Conservation (phyloP, 306 rosid species). For the Dicorynia guianensis region DNA sequence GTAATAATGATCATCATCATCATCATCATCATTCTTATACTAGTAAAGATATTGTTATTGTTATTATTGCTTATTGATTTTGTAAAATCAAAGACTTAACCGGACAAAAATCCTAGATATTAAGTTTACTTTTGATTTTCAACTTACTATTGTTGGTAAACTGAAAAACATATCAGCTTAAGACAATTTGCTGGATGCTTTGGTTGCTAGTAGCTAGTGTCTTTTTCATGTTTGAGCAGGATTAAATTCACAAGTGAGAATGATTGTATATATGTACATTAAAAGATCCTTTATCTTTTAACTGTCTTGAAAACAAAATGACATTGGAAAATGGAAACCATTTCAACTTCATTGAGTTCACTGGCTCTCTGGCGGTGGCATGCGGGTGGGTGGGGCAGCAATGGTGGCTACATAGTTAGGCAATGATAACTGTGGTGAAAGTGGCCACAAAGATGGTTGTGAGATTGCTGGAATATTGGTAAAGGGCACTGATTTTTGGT, state of each 20-base stretch:
- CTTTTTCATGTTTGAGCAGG: neutral
- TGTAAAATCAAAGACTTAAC: neutral
- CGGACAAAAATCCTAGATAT: neutral
- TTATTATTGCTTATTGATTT: constrained; percentile 25
- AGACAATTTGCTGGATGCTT: too few relatives aligned
- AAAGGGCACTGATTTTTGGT: neutral
- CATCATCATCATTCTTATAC: neutral
- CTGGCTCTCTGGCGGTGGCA: neutral
- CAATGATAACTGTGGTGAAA: constrained; percentile 13
- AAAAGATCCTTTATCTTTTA: too few relatives aligned
- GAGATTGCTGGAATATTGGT: constrained; percentile 10
- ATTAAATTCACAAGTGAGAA: neutral
- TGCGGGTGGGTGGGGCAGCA: neutral
- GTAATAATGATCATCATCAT: neutral
- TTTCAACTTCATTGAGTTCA: constrained; percentile 22
- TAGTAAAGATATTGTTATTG: too few relatives aligned
- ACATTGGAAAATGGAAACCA: neutral
- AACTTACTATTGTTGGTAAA: neutral
- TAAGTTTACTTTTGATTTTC: neutral
- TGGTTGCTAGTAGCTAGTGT: too few relatives aligned
- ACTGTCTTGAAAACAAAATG: too few relatives aligned
- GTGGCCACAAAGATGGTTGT: neutral
- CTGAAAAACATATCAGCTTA: neutral
- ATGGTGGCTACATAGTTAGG: neutral
- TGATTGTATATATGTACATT: neutral